Evolutionary conservation across 1,139 yeast genomes (phyloP).

Genomic region (Protomyces inouyei): DNA sequence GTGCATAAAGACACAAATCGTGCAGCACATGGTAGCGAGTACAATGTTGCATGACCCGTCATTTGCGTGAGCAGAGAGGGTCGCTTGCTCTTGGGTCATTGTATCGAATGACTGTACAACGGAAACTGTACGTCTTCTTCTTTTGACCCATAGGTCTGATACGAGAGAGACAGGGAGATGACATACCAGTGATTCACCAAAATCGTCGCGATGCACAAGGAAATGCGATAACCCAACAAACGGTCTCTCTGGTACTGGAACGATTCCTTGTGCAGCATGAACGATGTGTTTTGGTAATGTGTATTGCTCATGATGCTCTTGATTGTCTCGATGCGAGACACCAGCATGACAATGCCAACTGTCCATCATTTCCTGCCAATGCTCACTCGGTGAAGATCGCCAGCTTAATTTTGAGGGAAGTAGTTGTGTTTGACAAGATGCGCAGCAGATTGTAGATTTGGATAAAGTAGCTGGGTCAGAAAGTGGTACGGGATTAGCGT

Average conservation of each 20-base stretch:
- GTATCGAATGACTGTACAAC: conserved; percentile 6
- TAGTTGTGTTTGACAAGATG: background rate
- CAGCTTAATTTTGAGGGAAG: conserved; percentile 29
- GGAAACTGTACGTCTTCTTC: background rate
- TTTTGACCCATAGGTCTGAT: background rate
- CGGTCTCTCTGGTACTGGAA: conserved; percentile 4
- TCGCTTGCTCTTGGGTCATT: conserved; percentile 7
- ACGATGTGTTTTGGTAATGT: conserved; percentile 15
- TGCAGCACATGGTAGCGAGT: background rate
- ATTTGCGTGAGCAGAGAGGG: background rate
- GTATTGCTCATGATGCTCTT: conserved; percentile 32
- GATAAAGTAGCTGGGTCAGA: background rate
- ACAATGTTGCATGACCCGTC: background rate
- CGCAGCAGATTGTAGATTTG: background rate
- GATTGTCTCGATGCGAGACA: conserved; percentile 48
- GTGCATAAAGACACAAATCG: background rate
- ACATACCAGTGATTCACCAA: background rate
- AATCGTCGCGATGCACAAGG: conserved; percentile 3
- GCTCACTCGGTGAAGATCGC: conserved; percentile 78
- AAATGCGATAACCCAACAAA: conserved; percentile 5
- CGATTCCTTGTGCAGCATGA: conserved; percentile 2
- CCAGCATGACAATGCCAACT: conserved; percentile 93
- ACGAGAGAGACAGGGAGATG: background rate
- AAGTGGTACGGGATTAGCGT: conserved; percentile 6
- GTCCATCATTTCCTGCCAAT: conserved; percentile 95